phyloP scores from a whole-genome alignment of 768 basidiomycete genomes.

The Sarcodon aspratus region DNA sequence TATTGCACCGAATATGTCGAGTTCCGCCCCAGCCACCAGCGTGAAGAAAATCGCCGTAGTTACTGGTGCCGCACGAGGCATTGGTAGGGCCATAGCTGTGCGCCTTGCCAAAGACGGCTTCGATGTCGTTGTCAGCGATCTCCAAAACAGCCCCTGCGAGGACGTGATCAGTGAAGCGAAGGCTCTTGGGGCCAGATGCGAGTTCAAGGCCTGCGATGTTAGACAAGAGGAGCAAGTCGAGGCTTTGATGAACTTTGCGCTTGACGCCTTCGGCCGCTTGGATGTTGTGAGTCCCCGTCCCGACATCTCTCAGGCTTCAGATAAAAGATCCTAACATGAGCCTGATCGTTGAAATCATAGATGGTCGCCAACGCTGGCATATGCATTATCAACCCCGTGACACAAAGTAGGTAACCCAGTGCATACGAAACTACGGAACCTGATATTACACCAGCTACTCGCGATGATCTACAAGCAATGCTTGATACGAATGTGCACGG shows the following conservation, averaged over 20 bases:
- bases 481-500: too few relatives aligned
- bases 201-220: too few relatives aligned
- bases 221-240: too few relatives aligned
- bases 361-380: slow-evolving; percentile 18
- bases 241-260: too few relatives aligned
- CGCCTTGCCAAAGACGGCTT: slow-evolving; percentile 36
- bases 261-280: too few relatives aligned
- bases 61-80: slow-evolving; percentile 34
- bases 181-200: background rate
- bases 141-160: slow-evolving; percentile 12
- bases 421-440: too few relatives aligned
- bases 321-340: background rate
- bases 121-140: slow-evolving; percentile 35
- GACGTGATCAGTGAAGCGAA: background rate
- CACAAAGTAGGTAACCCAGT: slow-evolving; percentile 3
- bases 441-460: too few relatives aligned
- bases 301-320: too few relatives aligned
- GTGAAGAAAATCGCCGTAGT: slow-evolving; percentile 22
- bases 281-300: too few relatives aligned
- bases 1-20: too few relatives aligned
- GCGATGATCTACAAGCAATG: too few relatives aligned
- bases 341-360: slow-evolving; percentile 1
- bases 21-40: background rate
- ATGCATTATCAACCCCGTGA: slow-evolving; percentile 3
- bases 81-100: slow-evolving; percentile 34